Conservation (phyloP, 2,329 filamentous ascomycete genomes). For the Aureobasidium uvarum region DNA sequence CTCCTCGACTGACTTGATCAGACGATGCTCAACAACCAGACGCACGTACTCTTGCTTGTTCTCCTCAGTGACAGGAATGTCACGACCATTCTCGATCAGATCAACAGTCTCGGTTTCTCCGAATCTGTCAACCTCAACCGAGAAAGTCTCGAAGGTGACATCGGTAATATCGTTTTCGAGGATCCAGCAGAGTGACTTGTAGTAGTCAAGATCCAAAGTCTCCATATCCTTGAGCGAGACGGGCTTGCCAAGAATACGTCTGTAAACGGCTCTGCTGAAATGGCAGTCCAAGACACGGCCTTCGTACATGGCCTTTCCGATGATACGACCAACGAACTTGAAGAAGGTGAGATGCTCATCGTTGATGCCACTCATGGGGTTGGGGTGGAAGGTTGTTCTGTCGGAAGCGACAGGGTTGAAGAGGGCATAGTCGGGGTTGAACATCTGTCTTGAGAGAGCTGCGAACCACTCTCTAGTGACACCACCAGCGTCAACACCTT, state of each 20-base stretch:
- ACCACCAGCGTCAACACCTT: conserved; percentile 95
- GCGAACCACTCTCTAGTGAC: conserved; percentile 99
- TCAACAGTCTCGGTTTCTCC: conserved; percentile 86
- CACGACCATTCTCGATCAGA: conserved; percentile 79
- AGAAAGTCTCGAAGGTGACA: conserved; percentile 95
- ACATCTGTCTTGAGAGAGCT: conserved; percentile 95
- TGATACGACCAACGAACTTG: conserved; percentile 98
- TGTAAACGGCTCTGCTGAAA: conserved; percentile 98
- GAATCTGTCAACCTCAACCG: conserved; percentile 90
- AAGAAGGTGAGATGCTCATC: conserved; percentile 96
- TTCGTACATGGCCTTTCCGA: conserved; percentile 97
- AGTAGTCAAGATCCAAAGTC: conserved; percentile 96
- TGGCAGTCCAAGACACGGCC: conserved; percentile 94
- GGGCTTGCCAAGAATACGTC: conserved; percentile 89
- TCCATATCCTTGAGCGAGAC: conserved; percentile 99
- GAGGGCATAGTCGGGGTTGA: conserved; percentile 94
- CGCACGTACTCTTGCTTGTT: conserved; percentile 99
- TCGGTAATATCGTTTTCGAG: conserved; percentile 98
- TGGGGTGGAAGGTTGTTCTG: conserved; percentile 97
- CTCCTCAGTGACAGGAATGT: conserved; percentile 91
- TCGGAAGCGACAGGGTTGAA: conserved; percentile 97
- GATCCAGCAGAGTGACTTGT: conserved; percentile 99
- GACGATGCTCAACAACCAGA: conserved; percentile 87
- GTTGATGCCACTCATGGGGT: conserved; percentile 90
- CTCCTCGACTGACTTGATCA: conserved; percentile 87